Evolutionary conservation across 169 alveolate species (phyloP).

Genomic region (Perkinsus chesapeaki): DNA sequence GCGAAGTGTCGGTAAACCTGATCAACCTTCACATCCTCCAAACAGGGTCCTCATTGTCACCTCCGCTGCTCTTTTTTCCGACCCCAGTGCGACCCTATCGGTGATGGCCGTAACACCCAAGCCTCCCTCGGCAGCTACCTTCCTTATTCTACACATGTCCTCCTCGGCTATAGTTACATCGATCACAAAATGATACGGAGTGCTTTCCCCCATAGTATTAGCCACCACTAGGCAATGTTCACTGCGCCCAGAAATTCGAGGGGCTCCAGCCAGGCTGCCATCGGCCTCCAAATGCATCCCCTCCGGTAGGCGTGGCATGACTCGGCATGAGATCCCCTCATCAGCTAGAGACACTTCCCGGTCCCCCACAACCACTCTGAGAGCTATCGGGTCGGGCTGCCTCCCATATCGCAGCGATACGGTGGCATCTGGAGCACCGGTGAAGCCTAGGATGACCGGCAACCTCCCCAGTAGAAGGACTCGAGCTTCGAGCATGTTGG

Average conservation of each 20-base stretch:
- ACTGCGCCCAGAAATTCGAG: background rate
- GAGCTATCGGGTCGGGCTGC: background rate
- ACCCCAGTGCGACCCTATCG: background rate
- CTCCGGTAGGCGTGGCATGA: background rate
- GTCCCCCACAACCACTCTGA: background rate
- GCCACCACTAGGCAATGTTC: background rate
- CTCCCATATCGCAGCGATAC: background rate
- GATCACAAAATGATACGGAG: background rate
- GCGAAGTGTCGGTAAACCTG: background rate
- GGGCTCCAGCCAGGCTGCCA: background rate
- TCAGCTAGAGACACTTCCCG: background rate
- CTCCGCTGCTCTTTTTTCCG: background rate
- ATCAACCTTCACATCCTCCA: background rate
- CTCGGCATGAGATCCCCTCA: background rate
- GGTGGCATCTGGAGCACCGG: background rate
- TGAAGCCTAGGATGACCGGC: background rate
- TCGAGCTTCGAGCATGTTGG: background rate
- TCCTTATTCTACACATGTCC: background rate
- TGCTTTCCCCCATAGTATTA: background rate
- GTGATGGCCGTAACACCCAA: background rate
- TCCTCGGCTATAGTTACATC: background rate
- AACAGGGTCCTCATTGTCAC: background rate
- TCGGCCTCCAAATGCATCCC: background rate
- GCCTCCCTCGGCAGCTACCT: background rate
- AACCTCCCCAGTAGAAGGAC: background rate